Evolutionary conservation across 257 asterid genomes (phyloP), one percentile per base, ranked within the genome.

Genomic region (Solanum pinnatisectum): DNA sequence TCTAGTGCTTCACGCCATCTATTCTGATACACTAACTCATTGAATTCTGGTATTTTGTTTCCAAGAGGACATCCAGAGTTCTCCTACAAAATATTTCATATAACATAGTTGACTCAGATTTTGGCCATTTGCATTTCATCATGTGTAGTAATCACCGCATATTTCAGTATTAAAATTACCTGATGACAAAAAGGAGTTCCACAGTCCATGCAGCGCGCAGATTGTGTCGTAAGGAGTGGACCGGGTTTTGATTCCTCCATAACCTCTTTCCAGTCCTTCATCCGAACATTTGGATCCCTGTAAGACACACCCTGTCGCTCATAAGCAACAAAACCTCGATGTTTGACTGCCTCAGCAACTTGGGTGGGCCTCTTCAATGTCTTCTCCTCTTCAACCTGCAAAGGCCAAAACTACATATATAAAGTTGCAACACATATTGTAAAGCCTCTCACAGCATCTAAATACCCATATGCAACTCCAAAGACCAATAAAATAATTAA

Each of bases 151-250:
- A 81, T 81, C 71, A 46, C 42, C 42, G 12, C 71, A 82, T 6
- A 82, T 82, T 70, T 20, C 10, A 40, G 18, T 9, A 27, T 25
- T 27, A 40, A 83, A 16, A 52, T 86, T 89, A 97, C 99, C 98
- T 96, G 99, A 88, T 97, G 99, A 89, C 99, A 97, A 86, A 97
- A 97, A 49, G 99, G 99, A 83, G 99, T 97, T 35, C 99, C 99
- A 36, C 99, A 97, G 92, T 97, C 99, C 99, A 97, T 97, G 92
- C 99, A 97, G 15, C 99, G 98, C 76, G 99, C 99, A 89, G 99
- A 94, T 88, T 97, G 99, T 67, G 99, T 97, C 68, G 90, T 94
- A 89, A 97, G 92, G 88, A 97, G 95, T 42, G 99, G 96, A 40
- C 99, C 96, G 37, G 99, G 98, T 88, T 96, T 94, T 30, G 91